Base-by-base conservation (phyloP, 2,329 filamentous ascomycete genomes). In the Colletotrichum sublineola region DNA sequence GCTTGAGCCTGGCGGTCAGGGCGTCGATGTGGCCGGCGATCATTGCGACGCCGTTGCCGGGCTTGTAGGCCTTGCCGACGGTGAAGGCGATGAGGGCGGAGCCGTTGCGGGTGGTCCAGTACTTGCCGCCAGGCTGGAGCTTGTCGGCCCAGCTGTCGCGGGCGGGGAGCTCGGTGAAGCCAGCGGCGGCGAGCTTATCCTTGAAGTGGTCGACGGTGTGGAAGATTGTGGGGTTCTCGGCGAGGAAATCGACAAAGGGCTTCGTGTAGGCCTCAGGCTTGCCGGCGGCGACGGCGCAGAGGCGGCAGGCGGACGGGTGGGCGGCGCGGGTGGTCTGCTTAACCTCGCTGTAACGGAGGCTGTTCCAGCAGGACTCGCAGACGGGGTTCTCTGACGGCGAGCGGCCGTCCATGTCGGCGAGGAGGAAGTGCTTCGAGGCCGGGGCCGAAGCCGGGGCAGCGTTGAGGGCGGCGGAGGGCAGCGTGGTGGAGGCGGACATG, bases 11-110 rank as follows among this genome's bases (percentile, higher is more conserved):
- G 24, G 95, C 94, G 20, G 95, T 97, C 65, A 98, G 85, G 58
- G 96, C 95, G 82, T 98, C 96, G 74, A 98, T 93, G 82, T 98
- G 96, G 9, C 95, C 95, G 3, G 93, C 96, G 57, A 98, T 87
- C 82, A 98, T 95, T 67, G 92, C 94, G 62, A 96, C 88, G 60
- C 96, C 96, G 78, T 97, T 95, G 11, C 96, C 96, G 63, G 92
- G 88, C 82, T 93, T 87, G 81, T 97, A 98, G 3, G 91, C 88
- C 64, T 89, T 90, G 68, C 96, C 96, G 68, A 98, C 89, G 5
- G 90, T 89, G 82, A 98, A 98, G 9, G 95, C 93, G 77, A 97
- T 94, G 75, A 97, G 82, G 52, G 94, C 92, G 80, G 92, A 95
- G 64, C 93, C 94, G 78, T 98, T 98, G 72, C 96, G 92, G 31